A percentile compares a stretch with the other conserved stretches of the same genome.
These are phyloP conservation scores for Nemania sp. DNA, from an alignment of 2,329 filamentous ascomycete genomes.

Conservation along the genomic window DNA sequence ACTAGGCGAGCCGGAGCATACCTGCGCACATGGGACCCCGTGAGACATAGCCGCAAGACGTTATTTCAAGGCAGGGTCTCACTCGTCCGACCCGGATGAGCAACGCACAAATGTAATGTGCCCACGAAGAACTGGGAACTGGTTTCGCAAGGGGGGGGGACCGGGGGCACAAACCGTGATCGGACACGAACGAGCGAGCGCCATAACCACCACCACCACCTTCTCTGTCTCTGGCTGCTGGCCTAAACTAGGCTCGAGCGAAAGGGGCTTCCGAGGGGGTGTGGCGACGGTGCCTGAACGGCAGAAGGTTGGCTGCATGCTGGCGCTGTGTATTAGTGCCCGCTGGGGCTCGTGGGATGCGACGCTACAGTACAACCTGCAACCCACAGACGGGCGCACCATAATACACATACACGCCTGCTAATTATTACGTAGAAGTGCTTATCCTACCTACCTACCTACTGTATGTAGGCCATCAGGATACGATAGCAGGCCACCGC, in stretches of 20 bases:
- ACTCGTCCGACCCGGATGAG: conserved; percentile 12
- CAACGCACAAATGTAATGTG: background rate
- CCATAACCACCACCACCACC: background rate
- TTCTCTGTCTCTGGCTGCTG: no score
- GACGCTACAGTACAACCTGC: conserved; percentile 24
- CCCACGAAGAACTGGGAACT: conserved; percentile 14
- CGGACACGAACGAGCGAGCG: conserved; percentile 10
- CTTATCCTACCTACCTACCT: background rate
- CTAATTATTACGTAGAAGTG: background rate
- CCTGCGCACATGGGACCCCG: conserved; percentile 14
- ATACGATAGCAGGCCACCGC: conserved; percentile 5
- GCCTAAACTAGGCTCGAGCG: conserved; percentile 15
- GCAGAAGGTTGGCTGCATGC: conserved; percentile 28
- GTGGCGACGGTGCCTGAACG: conserved; percentile 31
- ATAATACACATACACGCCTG: no score
- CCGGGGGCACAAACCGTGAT: conserved; percentile 16
- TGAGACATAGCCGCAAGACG: conserved; percentile 14
- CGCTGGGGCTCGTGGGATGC: conserved; percentile 28
- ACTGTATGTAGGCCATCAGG: no score
- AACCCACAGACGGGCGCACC: conserved; percentile 21
- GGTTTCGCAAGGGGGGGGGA: conserved; percentile 9
- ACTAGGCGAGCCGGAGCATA: conserved; percentile 10
- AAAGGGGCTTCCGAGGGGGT: conserved; percentile 26
- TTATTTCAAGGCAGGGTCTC: conserved; percentile 13
- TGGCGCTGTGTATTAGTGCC: conserved; percentile 23